Base-by-base conservation (phyloP, 768 basidiomycete species). In the Boletus reticuloceps region DNA sequence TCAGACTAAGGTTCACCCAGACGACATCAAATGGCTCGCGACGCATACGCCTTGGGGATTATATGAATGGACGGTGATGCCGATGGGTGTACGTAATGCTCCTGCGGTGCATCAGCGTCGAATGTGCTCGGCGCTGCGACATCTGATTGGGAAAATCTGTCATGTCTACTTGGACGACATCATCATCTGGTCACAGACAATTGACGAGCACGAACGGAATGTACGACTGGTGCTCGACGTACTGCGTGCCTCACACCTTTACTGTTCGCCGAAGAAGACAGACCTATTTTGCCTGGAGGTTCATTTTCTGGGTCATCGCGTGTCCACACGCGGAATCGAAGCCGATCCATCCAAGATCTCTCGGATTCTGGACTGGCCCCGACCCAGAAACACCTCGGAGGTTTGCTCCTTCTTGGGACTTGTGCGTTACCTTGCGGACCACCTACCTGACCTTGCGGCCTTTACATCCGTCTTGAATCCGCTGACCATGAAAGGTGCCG, bases 41-140 rank as follows among this genome's bases (percentile, higher is more conserved):
- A 73, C 79, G 1, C 58, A 58, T 0, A 80, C 75, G 0, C 76
- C 71, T 0, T 72, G 72, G 22, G 75, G 79, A 0, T 53, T 66
- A 0, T 79, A 71, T 52, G 75, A 81, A 45, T 81, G 72, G 56
- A 50, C 44, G 0, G 59, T 58, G 0, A 63, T 63, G 61, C 59
- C 51, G 0, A 61, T 61, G 54, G 56, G 51, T 4, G 51, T 63
- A 0, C 31, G 13, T 0, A 63, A 63, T 29, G 64, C 65, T 0
- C 67, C 67, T 3, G 52, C 59, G 1, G 57, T 61, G 0, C 64
- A 68, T 27, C 69, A 70, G 19, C 27, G 51, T 0, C 47, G 51
- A 0, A 63, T 65, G 57, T 49, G 53, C 0, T 5, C 55, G 12
- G 63, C 58, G 0, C 59, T 71, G 0, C n/a, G 27, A 0, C 51